Evolutionary conservation across 2,329 filamentous ascomycete genomes (phyloP), one percentile per base, ranked within the genome.

Genomic region (Septoria linicola): DNA sequence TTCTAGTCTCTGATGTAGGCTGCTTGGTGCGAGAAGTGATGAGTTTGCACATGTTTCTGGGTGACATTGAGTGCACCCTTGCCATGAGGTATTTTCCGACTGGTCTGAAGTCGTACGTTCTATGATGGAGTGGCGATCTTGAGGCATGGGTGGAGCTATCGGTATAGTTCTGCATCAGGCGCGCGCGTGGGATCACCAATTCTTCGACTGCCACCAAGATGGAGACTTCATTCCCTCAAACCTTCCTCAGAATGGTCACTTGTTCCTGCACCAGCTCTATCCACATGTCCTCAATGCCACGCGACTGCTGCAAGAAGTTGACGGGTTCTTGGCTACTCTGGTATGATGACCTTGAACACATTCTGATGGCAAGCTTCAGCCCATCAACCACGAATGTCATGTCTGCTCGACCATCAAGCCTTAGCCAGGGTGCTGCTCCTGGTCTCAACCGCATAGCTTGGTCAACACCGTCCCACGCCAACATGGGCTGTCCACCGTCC

Each of bases 361-460:
- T 32, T 35, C 51, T 44, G 14, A 59, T 23, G 16, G 49, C 54
- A 17, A 54, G 23, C 5, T 54, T 31, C 8, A 59, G 11, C 3
- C 57, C 57, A 3, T 51, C 41, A 3, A 55, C 51, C 16, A 51
- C 49, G n/a, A 54, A 53, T 5, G 49, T 48, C 20, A 39, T 23
- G 16, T 51, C 48, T 6, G n/a, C 21, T 2, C 27, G 32, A 7
- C 44, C 41, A 23, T 45, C 48, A 8, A 47, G 25, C 3, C 34
- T 19, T 4, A 30, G 14, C 39, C 48, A 49, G 3, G 44, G 41
- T 13, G 25, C 10, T 4, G 45, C 41, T 1, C 41, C 49, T 1
- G 30, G 39, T 13, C 17, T 23, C 16, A 56, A 14, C 20, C 49
- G 27, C 27, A 49, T 47, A 3, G 45, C 25, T 14, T 49, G 34